Evolutionary conservation across 2,329 filamentous ascomycete genomes (phyloP).

Genomic region (Paradendryphiella salina): DNA sequence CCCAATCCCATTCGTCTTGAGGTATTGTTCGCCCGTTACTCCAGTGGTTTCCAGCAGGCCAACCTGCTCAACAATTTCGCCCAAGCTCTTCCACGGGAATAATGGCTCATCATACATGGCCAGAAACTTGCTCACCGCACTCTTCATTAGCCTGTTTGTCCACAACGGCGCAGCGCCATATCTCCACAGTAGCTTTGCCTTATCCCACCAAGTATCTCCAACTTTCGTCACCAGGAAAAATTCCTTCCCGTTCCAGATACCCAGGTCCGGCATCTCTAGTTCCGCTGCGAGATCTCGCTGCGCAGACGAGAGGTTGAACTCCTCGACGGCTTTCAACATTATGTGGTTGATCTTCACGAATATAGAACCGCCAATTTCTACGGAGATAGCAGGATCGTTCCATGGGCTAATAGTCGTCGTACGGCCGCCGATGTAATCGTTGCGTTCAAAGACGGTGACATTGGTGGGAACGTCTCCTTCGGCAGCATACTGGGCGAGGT

Average conservation of each 20-base stretch:
- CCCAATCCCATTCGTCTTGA: constrained; percentile 69
- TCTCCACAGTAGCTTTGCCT: constrained; percentile 77
- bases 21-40: constrained; percentile 72
- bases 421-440: constrained; percentile 77
- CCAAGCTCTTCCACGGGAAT: constrained; percentile 82
- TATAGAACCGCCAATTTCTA: constrained; percentile 90
- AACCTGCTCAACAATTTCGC: constrained; percentile 67
- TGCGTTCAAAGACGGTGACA: constrained; percentile 86
- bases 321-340: constrained; percentile 70
- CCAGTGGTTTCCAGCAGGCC: constrained; percentile 68
- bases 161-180: constrained; percentile 80
- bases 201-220: constrained; percentile 74
- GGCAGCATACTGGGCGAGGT: constrained; percentile 72
- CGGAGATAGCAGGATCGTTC: constrained; percentile 65
- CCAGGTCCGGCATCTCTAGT: constrained; percentile 56
- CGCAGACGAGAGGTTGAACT: constrained; percentile 67
- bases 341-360: constrained; percentile 87
- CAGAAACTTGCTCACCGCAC: constrained; percentile 72
- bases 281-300: constrained; percentile 39
- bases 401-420: constrained; percentile 82
- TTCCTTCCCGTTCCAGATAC: constrained; percentile 79
- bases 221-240: constrained; percentile 71
- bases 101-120: constrained; percentile 77
- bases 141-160: constrained; percentile 72
- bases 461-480: constrained; percentile 65